A percentile compares a stretch with the other conserved stretches of the same genome.
These are phyloP conservation scores for Nicotiana tabacum DNA, from an alignment of 257 asterid genomes.

Conservation along the genomic window DNA sequence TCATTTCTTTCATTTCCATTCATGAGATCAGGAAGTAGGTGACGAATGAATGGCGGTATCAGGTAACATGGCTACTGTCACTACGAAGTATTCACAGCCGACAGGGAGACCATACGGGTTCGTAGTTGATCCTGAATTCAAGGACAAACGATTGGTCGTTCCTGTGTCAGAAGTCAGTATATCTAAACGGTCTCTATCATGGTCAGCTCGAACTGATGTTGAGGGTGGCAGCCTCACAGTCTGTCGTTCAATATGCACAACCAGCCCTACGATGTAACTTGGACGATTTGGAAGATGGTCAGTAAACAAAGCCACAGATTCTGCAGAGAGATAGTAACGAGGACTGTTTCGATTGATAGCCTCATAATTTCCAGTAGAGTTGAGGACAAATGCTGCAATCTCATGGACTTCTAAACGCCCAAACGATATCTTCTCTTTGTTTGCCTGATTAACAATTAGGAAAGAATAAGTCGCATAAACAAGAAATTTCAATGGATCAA, in stretches of 20 bases:
- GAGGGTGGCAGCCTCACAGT: slow-evolving; percentile 41
- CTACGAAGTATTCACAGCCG: slow-evolving; percentile 85
- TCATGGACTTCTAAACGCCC: slow-evolving; percentile 80
- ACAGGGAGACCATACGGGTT: slow-evolving; percentile 56
- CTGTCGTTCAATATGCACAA: slow-evolving; percentile 83
- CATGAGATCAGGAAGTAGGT: slow-evolving; percentile 84
- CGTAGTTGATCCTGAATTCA: slow-evolving; percentile 33
- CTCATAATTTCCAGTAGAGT: slow-evolving; percentile 67
- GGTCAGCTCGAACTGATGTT: slow-evolving; percentile 32
- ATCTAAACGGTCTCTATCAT: slow-evolving; percentile 31
- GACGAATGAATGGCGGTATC: slow-evolving; percentile 64
- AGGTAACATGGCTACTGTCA: slow-evolving; percentile 92
- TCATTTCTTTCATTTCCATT: slow-evolving; percentile 61
- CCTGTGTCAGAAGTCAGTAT: slow-evolving; percentile 40
- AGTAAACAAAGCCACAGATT: slow-evolving; percentile 78
- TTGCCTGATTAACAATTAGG: slow-evolving; percentile 44
- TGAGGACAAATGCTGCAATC: slow-evolving; percentile 85
- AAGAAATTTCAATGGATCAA: background rate
- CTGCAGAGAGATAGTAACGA: slow-evolving; percentile 77
- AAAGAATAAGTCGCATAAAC: background rate
- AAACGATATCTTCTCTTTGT: slow-evolving; percentile 88
- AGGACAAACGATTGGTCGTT: slow-evolving; percentile 26
- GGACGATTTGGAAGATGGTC: slow-evolving; percentile 74
- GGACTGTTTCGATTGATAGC: slow-evolving; percentile 79
- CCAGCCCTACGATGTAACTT: slow-evolving; percentile 72